Evolutionary conservation across 805 yeast genomes (phyloP), one percentile per base, ranked within the genome.

Genomic region (Zygoascus bituminiphila): DNA sequence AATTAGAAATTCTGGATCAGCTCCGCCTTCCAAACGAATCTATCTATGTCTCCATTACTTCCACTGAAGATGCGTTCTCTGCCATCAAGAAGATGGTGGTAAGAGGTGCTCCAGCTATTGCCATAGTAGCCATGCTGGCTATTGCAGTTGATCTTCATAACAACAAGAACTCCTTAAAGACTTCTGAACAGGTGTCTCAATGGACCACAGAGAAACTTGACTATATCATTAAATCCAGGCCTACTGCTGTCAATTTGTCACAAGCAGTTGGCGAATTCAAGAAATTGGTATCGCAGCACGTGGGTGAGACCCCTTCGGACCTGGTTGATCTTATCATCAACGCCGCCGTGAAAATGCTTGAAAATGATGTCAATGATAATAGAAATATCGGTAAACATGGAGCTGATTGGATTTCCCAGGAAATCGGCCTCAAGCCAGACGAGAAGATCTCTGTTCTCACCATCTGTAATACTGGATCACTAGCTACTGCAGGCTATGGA

Each of bases 71-170:
- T 62, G 97, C 95, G 2, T 87, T 69, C 65, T 73, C 74, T 17
- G 95, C 85, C n/a, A 91, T 91, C 64, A 82, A 80, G 61, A 73
- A 73, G 50, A 91, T 91, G 98, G 88, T 86, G 59, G 97, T 94
- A 4, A 75, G 98, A 63, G 98, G 98, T 35, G 98, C 98, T 0
- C 98, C 98, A 0, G 98, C 98, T 1, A 91, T 91, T 62, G 97
- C 97, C 53, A 86, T 91, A 50, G 97, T 91, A 2, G 98, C 96
- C 4, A 81, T 88, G 1, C 74, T 89, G 51, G 78, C 96, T 1
- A 76, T 91, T 2, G 82, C 86, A 1, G 79, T 84, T n/a, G 96
- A 91, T 55, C 65, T 78, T 2, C 58, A 58, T 61, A 58, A 60
- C 49, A 49, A 51, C 8, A 50, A 48, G 14, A 37, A 44, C n/a